phyloP scores from a whole-genome alignment of 768 basidiomycete species.

The Boletus vinaceobasis region DNA sequence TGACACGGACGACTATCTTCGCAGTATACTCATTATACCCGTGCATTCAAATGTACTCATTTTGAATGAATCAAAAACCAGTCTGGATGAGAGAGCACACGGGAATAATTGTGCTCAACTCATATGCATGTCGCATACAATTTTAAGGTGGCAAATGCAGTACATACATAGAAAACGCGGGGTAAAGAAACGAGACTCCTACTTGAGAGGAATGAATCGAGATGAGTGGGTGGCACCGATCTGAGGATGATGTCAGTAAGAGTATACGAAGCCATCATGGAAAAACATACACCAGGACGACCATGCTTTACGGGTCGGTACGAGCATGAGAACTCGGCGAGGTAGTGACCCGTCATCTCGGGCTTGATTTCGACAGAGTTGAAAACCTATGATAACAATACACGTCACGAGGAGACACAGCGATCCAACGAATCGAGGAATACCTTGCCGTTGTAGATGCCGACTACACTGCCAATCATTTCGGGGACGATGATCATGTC shows the following conservation, averaged over 20 bases:
- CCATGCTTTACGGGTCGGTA: conserved; percentile 99
- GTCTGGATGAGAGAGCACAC: conserved; percentile 7
- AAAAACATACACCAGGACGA: conserved; percentile 87
- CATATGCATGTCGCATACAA: conserved; percentile 36
- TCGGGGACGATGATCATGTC: conserved; percentile 99
- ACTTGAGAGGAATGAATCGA: conserved; percentile 96
- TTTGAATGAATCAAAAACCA: conserved; percentile 31
- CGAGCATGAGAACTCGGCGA: conserved; percentile 94
- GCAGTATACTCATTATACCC: conserved; percentile 61
- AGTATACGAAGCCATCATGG: not conserved
- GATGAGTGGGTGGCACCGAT: conserved; percentile 92
- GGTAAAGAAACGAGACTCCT: conserved; percentile 35
- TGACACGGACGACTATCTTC: conserved; percentile 60
- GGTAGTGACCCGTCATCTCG: conserved; percentile 99
- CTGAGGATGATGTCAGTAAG: conserved; percentile 35
- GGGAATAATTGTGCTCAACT: not conserved
- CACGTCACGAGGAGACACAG: not conserved
- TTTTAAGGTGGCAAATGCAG: conserved; percentile 31
- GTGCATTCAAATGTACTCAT: conserved; percentile 40
- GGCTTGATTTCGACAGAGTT: conserved; percentile 99
- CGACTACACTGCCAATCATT: conserved; percentile 98
- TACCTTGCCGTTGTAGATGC: conserved; percentile 98
- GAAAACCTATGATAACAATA: conserved; percentile 56
- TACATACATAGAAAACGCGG: conserved; percentile 27
- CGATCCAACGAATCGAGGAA: conserved; percentile 13